Conservation (phyloP, 2,329 filamentous ascomycete species). For the Fusarium papillatum region DNA sequence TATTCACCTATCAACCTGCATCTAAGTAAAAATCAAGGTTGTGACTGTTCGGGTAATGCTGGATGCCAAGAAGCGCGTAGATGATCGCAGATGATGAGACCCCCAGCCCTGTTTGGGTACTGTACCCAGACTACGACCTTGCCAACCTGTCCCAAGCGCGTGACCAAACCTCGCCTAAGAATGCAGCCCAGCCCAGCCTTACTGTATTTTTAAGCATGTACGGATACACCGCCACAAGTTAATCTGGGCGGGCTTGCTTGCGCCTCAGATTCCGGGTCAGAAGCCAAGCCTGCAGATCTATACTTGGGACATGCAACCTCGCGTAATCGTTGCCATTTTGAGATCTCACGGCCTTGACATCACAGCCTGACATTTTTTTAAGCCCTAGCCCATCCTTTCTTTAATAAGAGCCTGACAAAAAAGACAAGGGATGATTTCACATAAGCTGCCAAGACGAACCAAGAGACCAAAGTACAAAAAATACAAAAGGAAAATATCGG, state of each 20-base stretch:
- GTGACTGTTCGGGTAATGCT: too few species aligned
- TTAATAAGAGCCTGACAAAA: background rate
- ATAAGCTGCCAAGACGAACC: slow-evolving; percentile 3
- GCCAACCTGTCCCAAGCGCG: background rate
- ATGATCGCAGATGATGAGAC: background rate
- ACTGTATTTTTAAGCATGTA: background rate
- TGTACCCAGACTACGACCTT: background rate
- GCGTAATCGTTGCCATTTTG: background rate
- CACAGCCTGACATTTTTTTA: background rate
- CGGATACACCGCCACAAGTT: slow-evolving; percentile 3
- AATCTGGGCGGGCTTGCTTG: background rate
- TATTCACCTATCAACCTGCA: background rate
- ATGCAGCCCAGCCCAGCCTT: background rate
- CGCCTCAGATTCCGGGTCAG: background rate
- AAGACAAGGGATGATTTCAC: background rate
- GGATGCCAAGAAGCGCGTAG: background rate
- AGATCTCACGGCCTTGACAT: background rate
- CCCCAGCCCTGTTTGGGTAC: background rate
- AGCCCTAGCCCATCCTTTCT: background rate
- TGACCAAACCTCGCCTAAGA: background rate
- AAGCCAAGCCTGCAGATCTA: background rate
- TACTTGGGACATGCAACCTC: background rate
- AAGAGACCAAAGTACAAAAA: background rate
- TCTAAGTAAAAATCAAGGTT: too few species aligned
- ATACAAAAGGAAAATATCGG: background rate